These are phyloP conservation scores for Pyrus communis DNA, from an alignment of 306 rosid species.

Conservation along the genomic window DNA sequence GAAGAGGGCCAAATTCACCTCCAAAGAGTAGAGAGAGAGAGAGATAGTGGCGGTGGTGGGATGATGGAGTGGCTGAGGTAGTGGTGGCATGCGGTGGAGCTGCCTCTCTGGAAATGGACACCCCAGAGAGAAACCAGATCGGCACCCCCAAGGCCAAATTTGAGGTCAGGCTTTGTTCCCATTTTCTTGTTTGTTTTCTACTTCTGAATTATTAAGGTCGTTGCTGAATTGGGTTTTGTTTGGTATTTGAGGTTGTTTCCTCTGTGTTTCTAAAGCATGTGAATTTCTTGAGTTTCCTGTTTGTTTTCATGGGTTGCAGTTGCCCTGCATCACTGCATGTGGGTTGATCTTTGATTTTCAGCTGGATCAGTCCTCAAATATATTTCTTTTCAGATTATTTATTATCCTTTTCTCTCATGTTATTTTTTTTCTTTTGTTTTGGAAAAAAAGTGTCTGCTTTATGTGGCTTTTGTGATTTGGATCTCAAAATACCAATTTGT, in stretches of 20 bases:
- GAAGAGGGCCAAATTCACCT: constrained; percentile 6
- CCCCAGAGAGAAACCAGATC: constrained; percentile 79
- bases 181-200: not conserved
- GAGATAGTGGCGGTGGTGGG: not conserved
- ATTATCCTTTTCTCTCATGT: not conserved
- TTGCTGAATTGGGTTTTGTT: not conserved
- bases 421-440: not conserved
- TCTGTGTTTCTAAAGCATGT: not conserved
- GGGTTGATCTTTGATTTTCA: constrained; percentile 5
- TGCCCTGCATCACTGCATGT: not conserved
- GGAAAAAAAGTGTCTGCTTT: not conserved
- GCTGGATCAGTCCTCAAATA: not conserved
- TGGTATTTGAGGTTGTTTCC: not conserved
- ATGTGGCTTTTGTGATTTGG: constrained; percentile 14
- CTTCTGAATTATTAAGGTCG: not conserved
- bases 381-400: not conserved
- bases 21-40: constrained; percentile 4
- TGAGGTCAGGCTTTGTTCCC: constrained; percentile 39
- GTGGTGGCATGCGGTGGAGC: constrained; percentile 16
- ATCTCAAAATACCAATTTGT: constrained; percentile 14
- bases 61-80: not conserved
- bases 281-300: not conserved
- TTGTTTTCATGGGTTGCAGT: not conserved
- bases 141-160: constrained; percentile 46
- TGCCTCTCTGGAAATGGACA: constrained; percentile 55